Percentiles rank a stretch among this genome's conserved stretches.
Conservation (phyloP, 768 basidiomycete species). For the Collybia mongolica region DNA sequence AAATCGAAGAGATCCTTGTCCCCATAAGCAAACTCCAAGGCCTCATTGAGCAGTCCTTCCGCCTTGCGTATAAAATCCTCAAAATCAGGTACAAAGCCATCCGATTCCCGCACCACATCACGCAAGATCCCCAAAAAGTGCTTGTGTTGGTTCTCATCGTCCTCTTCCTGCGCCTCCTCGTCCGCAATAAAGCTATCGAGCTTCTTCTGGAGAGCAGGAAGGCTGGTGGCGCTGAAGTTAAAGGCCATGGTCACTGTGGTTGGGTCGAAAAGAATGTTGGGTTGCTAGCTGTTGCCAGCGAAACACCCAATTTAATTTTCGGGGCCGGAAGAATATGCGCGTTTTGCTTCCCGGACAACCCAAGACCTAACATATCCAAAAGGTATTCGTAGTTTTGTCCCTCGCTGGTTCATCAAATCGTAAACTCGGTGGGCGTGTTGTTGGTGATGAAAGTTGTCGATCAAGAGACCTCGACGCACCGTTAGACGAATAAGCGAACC, state of each 20-base stretch:
- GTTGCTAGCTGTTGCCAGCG: too few relatives aligned
- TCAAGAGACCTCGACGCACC: too few relatives aligned
- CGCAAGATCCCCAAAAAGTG: not conserved
- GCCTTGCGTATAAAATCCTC: not conserved
- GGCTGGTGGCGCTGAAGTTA: not conserved
- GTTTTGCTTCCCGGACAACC: too few relatives aligned
- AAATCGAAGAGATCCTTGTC: not conserved
- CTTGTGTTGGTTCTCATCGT: not conserved
- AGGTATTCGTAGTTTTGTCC: too few relatives aligned
- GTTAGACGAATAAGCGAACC: too few relatives aligned
- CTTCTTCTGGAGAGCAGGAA: not conserved
- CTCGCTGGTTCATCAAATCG: too few relatives aligned
- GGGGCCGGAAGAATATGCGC: too few relatives aligned
- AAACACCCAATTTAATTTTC: too few relatives aligned
- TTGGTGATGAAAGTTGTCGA: too few relatives aligned
- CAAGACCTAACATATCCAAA: too few relatives aligned
- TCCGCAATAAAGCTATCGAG: not conserved
- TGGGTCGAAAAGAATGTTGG: too few relatives aligned
- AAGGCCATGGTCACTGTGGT: not conserved
- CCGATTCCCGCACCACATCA: not conserved
- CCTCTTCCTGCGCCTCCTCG: not conserved
- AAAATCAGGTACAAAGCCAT: not conserved
- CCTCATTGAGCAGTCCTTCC: slow-evolving; percentile 4
- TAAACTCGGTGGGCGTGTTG: too few relatives aligned
- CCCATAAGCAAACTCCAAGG: not conserved